Percentiles rank a stretch among this genome's conserved stretches.
phyloP scores from a whole-genome alignment of 164 flowering plant species.

The Magnolia changhungtana region DNA sequence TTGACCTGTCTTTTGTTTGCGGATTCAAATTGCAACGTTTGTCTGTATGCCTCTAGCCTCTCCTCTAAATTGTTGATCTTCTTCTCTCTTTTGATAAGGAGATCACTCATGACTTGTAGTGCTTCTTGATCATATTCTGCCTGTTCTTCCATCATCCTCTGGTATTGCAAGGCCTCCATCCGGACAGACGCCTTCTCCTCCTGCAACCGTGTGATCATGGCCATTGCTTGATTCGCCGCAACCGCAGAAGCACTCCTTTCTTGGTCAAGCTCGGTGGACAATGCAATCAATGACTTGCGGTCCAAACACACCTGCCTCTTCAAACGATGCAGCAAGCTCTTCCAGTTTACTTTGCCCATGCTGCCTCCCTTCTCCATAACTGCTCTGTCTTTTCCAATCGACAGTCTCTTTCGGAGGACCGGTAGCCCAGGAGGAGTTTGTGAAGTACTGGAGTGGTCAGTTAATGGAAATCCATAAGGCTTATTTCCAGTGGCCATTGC shows the following conservation, averaged over 20 bases:
- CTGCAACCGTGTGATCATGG: conserved; percentile 84
- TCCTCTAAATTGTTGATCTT: conserved; percentile 54
- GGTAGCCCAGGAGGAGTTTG: conserved; percentile 46
- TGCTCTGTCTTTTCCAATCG: conserved; percentile 26
- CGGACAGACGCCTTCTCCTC: conserved; percentile 84
- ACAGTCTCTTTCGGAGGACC: conserved; percentile 31
- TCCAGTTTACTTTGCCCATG: conserved; percentile 40
- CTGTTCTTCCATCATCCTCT: conserved; percentile 96
- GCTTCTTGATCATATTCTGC: conserved; percentile 83
- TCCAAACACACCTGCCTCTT: conserved; percentile 58
- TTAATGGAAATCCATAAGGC: background rate
- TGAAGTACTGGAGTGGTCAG: conserved; percentile 42
- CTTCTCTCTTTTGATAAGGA: conserved; percentile 52
- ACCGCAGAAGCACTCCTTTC: conserved; percentile 81
- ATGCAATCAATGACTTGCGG: conserved; percentile 44
- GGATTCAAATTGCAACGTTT: conserved; percentile 15
- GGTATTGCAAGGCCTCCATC: conserved; percentile 89
- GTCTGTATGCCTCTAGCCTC: conserved; percentile 44
- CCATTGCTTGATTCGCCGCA: conserved; percentile 88
- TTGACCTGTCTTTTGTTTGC: background rate
- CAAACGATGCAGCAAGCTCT: conserved; percentile 34
- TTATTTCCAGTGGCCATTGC: background rate
- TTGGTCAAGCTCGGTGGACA: conserved; percentile 75
- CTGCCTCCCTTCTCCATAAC: conserved; percentile 31
- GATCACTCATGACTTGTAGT: conserved; percentile 48